These are phyloP conservation scores for Petasospora rhodanensis DNA, from an alignment of 1,139 yeast species.

Conservation along the genomic window DNA sequence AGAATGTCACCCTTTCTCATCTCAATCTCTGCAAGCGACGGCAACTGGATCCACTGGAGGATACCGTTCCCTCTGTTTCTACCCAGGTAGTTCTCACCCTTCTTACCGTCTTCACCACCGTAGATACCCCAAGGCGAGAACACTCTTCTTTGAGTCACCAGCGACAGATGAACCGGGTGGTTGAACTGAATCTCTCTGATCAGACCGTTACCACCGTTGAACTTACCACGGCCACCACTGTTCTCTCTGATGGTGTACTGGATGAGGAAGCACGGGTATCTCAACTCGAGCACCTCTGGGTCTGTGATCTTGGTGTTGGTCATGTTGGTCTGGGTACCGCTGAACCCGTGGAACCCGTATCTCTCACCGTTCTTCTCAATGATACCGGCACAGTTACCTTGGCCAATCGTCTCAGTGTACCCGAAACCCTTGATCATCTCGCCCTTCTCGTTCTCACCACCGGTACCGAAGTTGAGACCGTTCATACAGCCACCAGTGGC, in stretches of 20 bases:
- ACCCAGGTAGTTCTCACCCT: constrained; percentile 27
- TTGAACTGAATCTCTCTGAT: constrained; percentile 33
- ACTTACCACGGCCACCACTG: constrained; percentile 37
- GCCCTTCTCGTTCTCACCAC: constrained; percentile 32
- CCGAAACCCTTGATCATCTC: constrained; percentile 32
- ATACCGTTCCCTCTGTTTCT: constrained; percentile 28
- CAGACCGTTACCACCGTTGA: constrained; percentile 36
- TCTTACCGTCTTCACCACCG: constrained; percentile 29
- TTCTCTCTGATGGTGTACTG: constrained; percentile 32
- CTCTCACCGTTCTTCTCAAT: constrained; percentile 29
- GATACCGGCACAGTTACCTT: constrained; percentile 35
- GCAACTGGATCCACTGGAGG: constrained; percentile 28
- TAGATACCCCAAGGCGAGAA: constrained; percentile 29
- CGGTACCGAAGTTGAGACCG: constrained; percentile 40
- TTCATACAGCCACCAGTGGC: constrained; percentile 44
- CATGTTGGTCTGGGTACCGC: constrained; percentile 45
- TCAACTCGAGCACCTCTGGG: constrained; percentile 36
- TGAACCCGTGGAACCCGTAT: constrained; percentile 33
- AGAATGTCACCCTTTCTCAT: constrained; percentile 40
- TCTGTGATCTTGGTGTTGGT: constrained; percentile 41
- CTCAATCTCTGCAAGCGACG: constrained; percentile 28
- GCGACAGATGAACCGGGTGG: constrained; percentile 27
- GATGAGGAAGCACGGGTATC: constrained; percentile 34
- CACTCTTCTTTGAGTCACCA: constrained; percentile 31
- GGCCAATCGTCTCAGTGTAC: constrained; percentile 41